A percentile compares a stretch with the other conserved stretches of the same genome.
phyloP scores from a whole-genome alignment of 805 yeast species.

The Candida yuanshanica region DNA sequence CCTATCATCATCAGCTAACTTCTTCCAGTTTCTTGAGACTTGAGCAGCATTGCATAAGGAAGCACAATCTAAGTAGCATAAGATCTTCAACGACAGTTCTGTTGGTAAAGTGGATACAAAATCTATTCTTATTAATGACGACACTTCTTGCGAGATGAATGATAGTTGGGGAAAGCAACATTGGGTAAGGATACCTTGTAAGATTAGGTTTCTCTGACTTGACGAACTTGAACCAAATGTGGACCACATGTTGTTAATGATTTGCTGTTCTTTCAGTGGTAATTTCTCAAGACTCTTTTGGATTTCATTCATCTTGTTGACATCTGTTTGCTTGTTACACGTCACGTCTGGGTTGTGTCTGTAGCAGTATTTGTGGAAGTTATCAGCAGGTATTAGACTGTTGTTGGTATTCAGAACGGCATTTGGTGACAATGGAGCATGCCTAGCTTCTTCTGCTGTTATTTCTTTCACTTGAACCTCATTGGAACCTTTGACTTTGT shows the following conservation, averaged over 20 bases:
- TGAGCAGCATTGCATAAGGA: conserved; percentile 93
- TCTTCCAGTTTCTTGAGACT: conserved; percentile 83
- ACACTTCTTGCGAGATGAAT: conserved; percentile 74
- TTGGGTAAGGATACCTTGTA: conserved; percentile 79
- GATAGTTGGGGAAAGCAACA: conserved; percentile 95
- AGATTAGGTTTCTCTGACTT: conserved; percentile 64
- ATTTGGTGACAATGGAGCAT: background rate
- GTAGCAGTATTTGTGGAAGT: conserved; percentile 73
- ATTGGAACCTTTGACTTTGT: background rate
- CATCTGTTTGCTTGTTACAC: conserved; percentile 65
- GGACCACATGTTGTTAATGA: conserved; percentile 79
- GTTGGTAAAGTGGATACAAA: conserved; percentile 80
- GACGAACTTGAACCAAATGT: conserved; percentile 70
- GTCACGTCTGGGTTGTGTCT: conserved; percentile 88
- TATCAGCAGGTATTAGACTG: conserved; percentile 31
- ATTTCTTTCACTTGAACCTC: background rate
- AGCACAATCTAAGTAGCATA: conserved; percentile 86
- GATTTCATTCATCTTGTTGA: conserved; percentile 53
- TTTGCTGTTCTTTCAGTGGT: conserved; percentile 67
- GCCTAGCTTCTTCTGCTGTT: background rate
- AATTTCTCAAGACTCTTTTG: conserved; percentile 53
- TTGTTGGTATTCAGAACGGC: conserved; percentile 5
- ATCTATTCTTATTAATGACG: conserved; percentile 78
- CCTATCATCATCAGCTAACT: conserved; percentile 88
- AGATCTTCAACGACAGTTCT: conserved; percentile 77